These are phyloP conservation scores for Ulmus americana DNA, from an alignment of 331 rosid species.

Conservation along the genomic window DNA sequence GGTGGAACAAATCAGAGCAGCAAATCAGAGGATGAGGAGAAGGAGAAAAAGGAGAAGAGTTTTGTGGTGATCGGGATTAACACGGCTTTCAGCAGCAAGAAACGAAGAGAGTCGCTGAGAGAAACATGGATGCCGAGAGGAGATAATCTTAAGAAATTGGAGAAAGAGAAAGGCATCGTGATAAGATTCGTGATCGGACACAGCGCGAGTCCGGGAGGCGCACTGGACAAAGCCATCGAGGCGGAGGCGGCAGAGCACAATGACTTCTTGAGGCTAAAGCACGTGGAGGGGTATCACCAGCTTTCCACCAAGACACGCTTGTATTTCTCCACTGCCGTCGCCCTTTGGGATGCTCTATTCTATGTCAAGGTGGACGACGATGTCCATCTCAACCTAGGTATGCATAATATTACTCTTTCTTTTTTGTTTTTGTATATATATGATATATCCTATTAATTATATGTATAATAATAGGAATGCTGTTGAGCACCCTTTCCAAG, in stretches of 20 bases:
- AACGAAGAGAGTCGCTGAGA: slow-evolving; percentile 64
- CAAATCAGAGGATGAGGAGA: not conserved
- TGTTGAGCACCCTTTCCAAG: slow-evolving; percentile 50
- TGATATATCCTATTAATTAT: too few species aligned
- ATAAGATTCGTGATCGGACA: slow-evolving; percentile 79
- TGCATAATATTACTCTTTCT: not conserved
- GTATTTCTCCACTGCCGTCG: slow-evolving; percentile 56
- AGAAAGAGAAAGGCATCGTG: slow-evolving; percentile 77
- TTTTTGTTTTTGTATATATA: too few species aligned
- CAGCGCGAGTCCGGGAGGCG: slow-evolving; percentile 54
- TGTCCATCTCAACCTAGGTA: slow-evolving; percentile 67
- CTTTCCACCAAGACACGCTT: slow-evolving; percentile 81
- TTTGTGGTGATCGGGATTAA: slow-evolving; percentile 85
- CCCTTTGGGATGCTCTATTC: slow-evolving; percentile 80
- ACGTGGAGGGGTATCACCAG: slow-evolving; percentile 77
- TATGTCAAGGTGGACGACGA: slow-evolving; percentile 92
- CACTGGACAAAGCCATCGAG: slow-evolving; percentile 60
- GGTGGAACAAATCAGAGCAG: slow-evolving; percentile 29
- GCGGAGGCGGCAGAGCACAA: slow-evolving; percentile 59
- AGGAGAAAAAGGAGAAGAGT: slow-evolving; percentile 42
- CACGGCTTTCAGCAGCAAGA: slow-evolving; percentile 82
- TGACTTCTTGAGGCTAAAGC: slow-evolving; percentile 67
- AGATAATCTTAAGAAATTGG: slow-evolving; percentile 42
- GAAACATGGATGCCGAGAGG: slow-evolving; percentile 85
- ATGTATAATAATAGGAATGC: slow-evolving; percentile 25